Conservation (phyloP, 139 green algal species). For the Chlamydomonas applanata region DNA sequence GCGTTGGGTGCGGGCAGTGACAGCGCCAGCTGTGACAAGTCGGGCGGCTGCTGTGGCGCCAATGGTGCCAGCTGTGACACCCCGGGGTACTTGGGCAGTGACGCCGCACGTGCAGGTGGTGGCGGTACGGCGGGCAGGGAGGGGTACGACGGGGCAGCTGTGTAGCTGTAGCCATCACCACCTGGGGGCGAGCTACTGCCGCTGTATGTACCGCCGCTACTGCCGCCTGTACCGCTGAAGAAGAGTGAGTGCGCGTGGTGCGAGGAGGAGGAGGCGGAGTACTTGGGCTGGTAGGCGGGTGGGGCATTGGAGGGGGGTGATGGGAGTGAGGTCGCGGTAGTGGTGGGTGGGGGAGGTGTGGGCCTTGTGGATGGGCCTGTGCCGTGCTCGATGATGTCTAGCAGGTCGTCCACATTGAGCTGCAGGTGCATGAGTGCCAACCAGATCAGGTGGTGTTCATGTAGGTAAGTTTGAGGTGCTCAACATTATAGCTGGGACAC, state of each 20-base stretch:
- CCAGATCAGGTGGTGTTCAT: no score
- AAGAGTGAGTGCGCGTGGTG: conserved; percentile 54
- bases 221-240: neutral
- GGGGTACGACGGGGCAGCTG: neutral
- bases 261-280: conserved; percentile 3
- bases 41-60: conserved; percentile 21
- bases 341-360: neutral
- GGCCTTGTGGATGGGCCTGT: neutral
- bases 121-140: no score
- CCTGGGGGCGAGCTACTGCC: neutral
- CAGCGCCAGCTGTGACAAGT: conserved; percentile 21
- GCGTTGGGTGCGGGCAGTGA: conserved; percentile 21
- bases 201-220: neutral
- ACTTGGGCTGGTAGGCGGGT: conserved; percentile 19
- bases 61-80: conserved; percentile 5
- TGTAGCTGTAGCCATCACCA: conserved; percentile 37
- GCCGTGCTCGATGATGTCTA: conserved; percentile 28
- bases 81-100: conserved; percentile 6
- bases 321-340: no score
- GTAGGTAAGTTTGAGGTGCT: no score
- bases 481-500: no score
- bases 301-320: neutral
- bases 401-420: conserved; percentile 32
- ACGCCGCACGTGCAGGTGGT: neutral
- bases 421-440: neutral